Conservation (phyloP, 2,329 filamentous ascomycete genomes). For the Aspergillus persii region DNA sequence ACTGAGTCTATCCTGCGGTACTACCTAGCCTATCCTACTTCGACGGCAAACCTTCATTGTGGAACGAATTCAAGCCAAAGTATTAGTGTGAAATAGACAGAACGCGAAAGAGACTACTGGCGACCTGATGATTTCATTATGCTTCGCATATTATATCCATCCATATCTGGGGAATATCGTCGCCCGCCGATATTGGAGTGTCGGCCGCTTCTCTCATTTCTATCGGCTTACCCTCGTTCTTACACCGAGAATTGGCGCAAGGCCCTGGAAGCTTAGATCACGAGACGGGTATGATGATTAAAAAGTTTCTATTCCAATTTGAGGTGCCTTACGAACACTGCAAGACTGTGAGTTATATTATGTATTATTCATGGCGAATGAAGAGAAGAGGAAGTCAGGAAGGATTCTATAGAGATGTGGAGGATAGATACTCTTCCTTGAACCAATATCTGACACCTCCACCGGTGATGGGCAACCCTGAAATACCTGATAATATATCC, state of each 20-base stretch:
- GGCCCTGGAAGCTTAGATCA: slow-evolving; percentile 11
- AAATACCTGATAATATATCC: background rate
- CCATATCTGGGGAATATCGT: background rate
- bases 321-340: slow-evolving; percentile 22
- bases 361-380: slow-evolving; percentile 23
- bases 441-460: no score
- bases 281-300: slow-evolving; percentile 19
- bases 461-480: background rate
- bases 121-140: no score
- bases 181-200: no score
- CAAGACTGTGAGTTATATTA: slow-evolving; percentile 19
- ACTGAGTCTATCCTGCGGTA: no score
- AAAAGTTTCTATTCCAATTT: slow-evolving; percentile 21
- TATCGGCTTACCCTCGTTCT: no score
- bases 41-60: no score
- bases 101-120: no score
- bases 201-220: no score
- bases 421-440: slow-evolving; percentile 5
- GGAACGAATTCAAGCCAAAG: no score
- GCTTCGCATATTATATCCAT: background rate
- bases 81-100: no score
- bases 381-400: slow-evolving; percentile 7
- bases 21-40: no score
- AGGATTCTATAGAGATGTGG: slow-evolving; percentile 15
- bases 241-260: slow-evolving; percentile 18